phyloP scores from a whole-genome alignment of 75 land plant species.

The Selaginella tamariscina region DNA sequence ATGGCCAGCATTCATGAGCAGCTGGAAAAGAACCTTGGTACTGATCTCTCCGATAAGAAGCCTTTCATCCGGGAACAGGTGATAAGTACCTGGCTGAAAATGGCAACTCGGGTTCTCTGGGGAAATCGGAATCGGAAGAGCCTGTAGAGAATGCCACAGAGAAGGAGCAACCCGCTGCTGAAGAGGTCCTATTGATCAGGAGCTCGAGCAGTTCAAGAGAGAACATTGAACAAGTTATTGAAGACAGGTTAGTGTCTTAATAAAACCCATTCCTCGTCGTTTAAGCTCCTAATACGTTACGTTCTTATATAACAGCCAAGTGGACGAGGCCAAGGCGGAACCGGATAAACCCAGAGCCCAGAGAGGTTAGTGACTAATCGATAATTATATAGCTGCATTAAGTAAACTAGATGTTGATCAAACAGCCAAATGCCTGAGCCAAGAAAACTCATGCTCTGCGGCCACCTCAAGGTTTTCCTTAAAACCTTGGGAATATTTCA shows the following conservation, averaged over 20 bases:
- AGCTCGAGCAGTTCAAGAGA: slow-evolving; percentile 20
- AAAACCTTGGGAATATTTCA: not conserved
- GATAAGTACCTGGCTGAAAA: slow-evolving; percentile 40
- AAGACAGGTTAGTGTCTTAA: slow-evolving; percentile 19
- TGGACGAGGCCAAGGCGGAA: too few relatives aligned
- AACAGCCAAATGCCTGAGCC: not conserved
- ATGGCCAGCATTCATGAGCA: slow-evolving; percentile 43
- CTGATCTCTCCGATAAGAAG: slow-evolving; percentile 60
- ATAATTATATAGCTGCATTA: not conserved
- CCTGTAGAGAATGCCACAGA: slow-evolving; percentile 13
- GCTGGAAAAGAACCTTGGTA: slow-evolving; percentile 58
- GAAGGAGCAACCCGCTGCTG: slow-evolving; percentile 1
- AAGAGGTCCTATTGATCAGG: slow-evolving; percentile 15
- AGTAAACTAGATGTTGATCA: not conserved
- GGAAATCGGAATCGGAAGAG: slow-evolving; percentile 29
- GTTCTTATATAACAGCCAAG: not conserved
- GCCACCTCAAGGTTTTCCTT: not conserved
- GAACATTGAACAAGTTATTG: slow-evolving; percentile 27
- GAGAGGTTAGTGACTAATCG: not conserved
- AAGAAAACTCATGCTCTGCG: not conserved
- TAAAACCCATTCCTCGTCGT: not conserved
- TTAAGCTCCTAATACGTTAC: not conserved
- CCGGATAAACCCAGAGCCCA: too few relatives aligned
- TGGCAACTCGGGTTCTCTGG: not conserved
- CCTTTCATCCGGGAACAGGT: slow-evolving; percentile 68